Evolutionary conservation across 2,329 filamentous ascomycete species (phyloP).

Genomic region (Epichloe coenophiala): DNA sequence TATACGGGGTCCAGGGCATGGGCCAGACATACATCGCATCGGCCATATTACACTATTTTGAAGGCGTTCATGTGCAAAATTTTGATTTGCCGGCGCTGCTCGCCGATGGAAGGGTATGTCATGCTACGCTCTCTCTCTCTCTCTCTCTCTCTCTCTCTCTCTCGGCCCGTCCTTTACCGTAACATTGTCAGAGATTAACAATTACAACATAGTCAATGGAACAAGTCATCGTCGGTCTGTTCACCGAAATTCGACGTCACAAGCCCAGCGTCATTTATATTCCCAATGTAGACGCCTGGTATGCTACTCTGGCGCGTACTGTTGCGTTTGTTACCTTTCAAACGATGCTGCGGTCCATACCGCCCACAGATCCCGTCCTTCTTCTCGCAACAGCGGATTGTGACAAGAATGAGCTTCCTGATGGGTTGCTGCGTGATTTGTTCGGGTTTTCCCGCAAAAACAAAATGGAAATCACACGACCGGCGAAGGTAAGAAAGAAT

Average conservation of each 20-base stretch:
- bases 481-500: slow-evolving; percentile 38
- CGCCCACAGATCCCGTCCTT: slow-evolving; percentile 82
- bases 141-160: too few species aligned
- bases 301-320: slow-evolving; percentile 45
- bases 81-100: slow-evolving; percentile 84
- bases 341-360: slow-evolving; percentile 65
- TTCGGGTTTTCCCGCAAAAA: slow-evolving; percentile 81
- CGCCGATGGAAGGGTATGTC: slow-evolving; percentile 62
- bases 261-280: slow-evolving; percentile 95
- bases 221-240: slow-evolving; percentile 78
- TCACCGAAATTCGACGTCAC: slow-evolving; percentile 83
- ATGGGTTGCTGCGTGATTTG: slow-evolving; percentile 55
- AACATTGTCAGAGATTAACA: slow-evolving; percentile 5
- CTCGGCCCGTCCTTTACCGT: not conserved
- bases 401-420: slow-evolving; percentile 46
- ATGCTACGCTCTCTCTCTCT: not conserved
- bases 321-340: slow-evolving; percentile 70
- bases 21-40: slow-evolving; percentile 81
- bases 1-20: slow-evolving; percentile 77
- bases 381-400: slow-evolving; percentile 75
- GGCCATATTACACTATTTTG: slow-evolving; percentile 78
- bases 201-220: slow-evolving; percentile 49
- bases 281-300: slow-evolving; percentile 82
- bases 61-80: slow-evolving; percentile 86
- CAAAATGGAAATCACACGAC: slow-evolving; percentile 54